Evolutionary conservation across 441 rosid species (phyloP).

Genomic region (Breynia disticha): DNA sequence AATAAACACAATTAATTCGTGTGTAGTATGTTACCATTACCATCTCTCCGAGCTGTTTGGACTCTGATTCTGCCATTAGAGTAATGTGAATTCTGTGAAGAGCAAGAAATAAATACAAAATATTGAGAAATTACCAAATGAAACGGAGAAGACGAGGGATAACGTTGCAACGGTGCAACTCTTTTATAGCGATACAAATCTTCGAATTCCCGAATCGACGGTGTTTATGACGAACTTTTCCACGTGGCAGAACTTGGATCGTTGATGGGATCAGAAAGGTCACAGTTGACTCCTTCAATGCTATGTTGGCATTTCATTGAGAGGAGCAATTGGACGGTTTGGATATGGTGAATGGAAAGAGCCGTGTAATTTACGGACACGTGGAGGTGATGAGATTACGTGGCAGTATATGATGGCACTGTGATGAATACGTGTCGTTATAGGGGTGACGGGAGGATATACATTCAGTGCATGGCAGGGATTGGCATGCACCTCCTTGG

Average conservation of each 20-base stretch:
- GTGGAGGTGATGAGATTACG: not conserved
- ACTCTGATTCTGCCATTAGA: conserved; percentile 38
- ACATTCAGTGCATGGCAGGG: not conserved
- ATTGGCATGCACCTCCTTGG: not conserved
- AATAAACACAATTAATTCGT: not conserved
- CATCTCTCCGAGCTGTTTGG: conserved; percentile 19
- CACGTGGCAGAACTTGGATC: no score
- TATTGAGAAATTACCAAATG: no score
- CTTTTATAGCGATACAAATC: conserved; percentile 8
- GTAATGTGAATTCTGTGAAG: not conserved
- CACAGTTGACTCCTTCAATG: not conserved
- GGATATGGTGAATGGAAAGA: not conserved
- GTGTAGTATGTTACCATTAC: conserved; percentile 17
- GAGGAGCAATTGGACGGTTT: not conserved
- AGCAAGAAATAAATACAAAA: not conserved
- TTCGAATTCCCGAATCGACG: not conserved
- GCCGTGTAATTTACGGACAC: no score
- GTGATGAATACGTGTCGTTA: conserved; percentile 1
- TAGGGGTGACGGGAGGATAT: not conserved
- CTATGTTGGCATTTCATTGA: no score
- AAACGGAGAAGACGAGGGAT: not conserved
- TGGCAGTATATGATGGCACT: conserved; percentile 1
- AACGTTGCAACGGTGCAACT: conserved; percentile 14
- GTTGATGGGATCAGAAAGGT: conserved; percentile 7
- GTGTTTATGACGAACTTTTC: no score